A percentile compares a stretch with the other conserved stretches of the same genome.
phyloP scores from a whole-genome alignment of 805 yeast species.

The Candida piceae region DNA sequence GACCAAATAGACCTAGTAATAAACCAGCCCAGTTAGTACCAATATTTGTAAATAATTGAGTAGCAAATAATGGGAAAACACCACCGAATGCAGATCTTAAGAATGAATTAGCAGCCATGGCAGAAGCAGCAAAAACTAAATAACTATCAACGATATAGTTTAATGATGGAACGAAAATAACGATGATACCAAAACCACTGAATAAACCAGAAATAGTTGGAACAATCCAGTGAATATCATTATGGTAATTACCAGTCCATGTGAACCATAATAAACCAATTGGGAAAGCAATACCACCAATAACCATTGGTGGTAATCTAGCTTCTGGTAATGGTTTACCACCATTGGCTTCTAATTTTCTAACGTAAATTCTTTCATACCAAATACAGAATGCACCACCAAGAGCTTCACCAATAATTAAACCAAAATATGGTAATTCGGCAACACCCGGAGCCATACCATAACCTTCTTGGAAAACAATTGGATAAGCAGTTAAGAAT shows the following conservation, averaged over 20 bases:
- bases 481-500: constrained; percentile 70
- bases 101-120: constrained; percentile 49
- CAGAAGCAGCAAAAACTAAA: constrained; percentile 70
- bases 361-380: constrained; percentile 50
- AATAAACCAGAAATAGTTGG: constrained; percentile 64
- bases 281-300: constrained; percentile 67
- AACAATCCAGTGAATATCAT: constrained; percentile 74
- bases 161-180: constrained; percentile 63
- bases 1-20: constrained; percentile 57
- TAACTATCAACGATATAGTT: constrained; percentile 73
- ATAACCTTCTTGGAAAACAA: constrained; percentile 61
- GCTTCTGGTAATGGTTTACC: constrained; percentile 72
- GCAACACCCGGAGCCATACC: constrained; percentile 58
- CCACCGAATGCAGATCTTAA: constrained; percentile 66
- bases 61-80: constrained; percentile 67
- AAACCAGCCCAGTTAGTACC: constrained; percentile 80
- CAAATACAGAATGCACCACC: constrained; percentile 52
- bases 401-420: constrained; percentile 61
- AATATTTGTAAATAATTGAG: constrained; percentile 62
- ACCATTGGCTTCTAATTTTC: constrained; percentile 44
- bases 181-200: constrained; percentile 63
- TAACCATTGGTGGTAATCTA: constrained; percentile 70
- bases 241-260: constrained; percentile 78
- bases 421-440: constrained; percentile 74
- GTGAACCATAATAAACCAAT: constrained; percentile 81